phyloP scores from a whole-genome alignment of 2,329 filamentous ascomycete genomes.

The Neonectria neomacrospora region DNA sequence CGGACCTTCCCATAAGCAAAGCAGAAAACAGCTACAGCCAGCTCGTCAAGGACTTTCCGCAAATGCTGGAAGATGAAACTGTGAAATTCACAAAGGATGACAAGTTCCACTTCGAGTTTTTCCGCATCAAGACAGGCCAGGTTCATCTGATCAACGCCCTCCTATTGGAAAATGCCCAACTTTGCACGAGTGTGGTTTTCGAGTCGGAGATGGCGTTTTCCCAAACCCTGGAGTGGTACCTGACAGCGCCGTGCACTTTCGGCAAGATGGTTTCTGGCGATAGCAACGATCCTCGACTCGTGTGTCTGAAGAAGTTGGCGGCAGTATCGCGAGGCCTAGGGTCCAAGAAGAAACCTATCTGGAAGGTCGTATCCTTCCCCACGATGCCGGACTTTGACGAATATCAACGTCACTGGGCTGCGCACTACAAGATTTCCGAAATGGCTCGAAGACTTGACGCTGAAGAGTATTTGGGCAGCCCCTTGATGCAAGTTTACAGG shows the following conservation, averaged over 20 bases:
- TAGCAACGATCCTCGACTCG: background rate
- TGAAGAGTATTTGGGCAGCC: background rate
- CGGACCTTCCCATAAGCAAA: constrained; percentile 12
- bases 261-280: background rate
- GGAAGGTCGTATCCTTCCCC: background rate
- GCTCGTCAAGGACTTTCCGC: background rate
- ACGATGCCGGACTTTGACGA: background rate
- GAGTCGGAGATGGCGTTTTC: background rate
- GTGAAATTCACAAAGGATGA: background rate
- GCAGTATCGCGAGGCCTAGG: background rate
- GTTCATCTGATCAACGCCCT: constrained; percentile 9
- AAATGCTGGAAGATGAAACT: background rate
- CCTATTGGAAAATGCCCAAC: constrained; percentile 2
- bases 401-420: background rate
- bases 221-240: constrained; percentile 1
- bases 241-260: background rate
- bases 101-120: constrained; percentile 18
- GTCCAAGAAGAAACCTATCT: background rate
- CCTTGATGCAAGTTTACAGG: background rate
- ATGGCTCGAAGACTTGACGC: background rate
- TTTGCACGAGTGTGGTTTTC: constrained; percentile 7
- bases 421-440: background rate
- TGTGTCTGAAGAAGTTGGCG: background rate
- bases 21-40: constrained; percentile 10
- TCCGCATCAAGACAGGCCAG: background rate